Evolutionary conservation across 768 basidiomycete species (phyloP).

Genomic region (Lactifluus subvellereus): DNA sequence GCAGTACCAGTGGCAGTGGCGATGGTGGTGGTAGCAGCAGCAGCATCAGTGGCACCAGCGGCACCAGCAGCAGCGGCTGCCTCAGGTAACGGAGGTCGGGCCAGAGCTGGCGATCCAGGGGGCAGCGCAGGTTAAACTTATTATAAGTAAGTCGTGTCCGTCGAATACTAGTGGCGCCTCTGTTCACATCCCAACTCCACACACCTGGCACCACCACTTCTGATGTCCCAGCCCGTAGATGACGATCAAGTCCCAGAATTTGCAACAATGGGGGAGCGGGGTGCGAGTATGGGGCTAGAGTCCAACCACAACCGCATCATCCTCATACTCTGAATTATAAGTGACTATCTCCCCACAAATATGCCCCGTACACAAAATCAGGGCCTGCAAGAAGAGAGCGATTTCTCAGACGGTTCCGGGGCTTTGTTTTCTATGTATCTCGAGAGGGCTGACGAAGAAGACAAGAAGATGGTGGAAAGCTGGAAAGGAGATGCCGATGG

Average conservation of each 20-base stretch:
- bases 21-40: no score
- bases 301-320: not conserved
- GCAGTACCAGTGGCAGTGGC: no score
- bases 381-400: not conserved
- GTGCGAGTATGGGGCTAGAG: not conserved
- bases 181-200: no score
- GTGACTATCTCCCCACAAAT: not conserved
- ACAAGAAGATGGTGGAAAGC: constrained; percentile 7
- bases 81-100: not conserved
- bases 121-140: not conserved
- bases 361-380: not conserved
- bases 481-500: constrained; percentile 22
- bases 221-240: not conserved
- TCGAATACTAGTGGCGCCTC: not conserved
- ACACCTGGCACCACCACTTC: not conserved
- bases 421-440: constrained; percentile 19
- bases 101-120: not conserved
- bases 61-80: no score
- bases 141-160: not conserved
- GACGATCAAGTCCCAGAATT: not conserved
- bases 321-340: not conserved
- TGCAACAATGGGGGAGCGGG: not conserved
- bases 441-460: constrained; percentile 9
- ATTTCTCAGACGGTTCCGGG: constrained; percentile 5
- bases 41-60: no score